Base-by-base conservation (phyloP, 2,329 filamentous ascomycete species). In the Delphinella strobiligena region DNA sequence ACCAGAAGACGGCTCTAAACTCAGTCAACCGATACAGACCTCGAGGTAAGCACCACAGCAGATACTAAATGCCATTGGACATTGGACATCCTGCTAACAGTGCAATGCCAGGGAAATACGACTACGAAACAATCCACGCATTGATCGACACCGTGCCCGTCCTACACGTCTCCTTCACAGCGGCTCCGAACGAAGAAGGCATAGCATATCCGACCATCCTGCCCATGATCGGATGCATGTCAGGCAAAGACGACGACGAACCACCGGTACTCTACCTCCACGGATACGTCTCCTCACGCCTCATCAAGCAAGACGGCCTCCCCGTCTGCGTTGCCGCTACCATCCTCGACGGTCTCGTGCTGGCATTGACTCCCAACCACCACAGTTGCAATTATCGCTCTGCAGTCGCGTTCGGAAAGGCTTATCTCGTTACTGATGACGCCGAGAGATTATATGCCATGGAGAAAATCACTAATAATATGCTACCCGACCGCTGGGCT, bases 381-480 rank as follows among this genome's bases (percentile, higher is more conserved):
- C 84, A 93, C 66, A 83, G 75, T 63, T 88, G 85, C 67, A 89
- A 93, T 66, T 93, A 91, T 64, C 82, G 84, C 46, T 85, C 79
- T 30, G 82, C 82, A 9, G 66, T 86, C 7, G 67, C 91, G 10
- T 86, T 89, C 53, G 87, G 86, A 1, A 74, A 78, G 55, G 86
- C 80, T 1, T 67, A 61, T 7, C 59, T 80, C 2, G 82, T 93
- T 4, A 71, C 73, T 1, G 72, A 79, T 44, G 58, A 62, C 0
- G 72, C 69, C 2, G 86, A 93, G 64, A 83, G 83, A 54, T 55
- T 83, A 4, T 91, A 74, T 62, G 85, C 84, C 5, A 81, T 93
- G 76, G 63, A 78, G 50, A 64, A 82, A 42, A 80, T 93, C 55
- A 93, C 85, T 2, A 72, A 93, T 56, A 69, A 72, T 29, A 75